phyloP scores from a whole-genome alignment of 2,329 filamentous ascomycete species.

The Curvularia sp. region DNA sequence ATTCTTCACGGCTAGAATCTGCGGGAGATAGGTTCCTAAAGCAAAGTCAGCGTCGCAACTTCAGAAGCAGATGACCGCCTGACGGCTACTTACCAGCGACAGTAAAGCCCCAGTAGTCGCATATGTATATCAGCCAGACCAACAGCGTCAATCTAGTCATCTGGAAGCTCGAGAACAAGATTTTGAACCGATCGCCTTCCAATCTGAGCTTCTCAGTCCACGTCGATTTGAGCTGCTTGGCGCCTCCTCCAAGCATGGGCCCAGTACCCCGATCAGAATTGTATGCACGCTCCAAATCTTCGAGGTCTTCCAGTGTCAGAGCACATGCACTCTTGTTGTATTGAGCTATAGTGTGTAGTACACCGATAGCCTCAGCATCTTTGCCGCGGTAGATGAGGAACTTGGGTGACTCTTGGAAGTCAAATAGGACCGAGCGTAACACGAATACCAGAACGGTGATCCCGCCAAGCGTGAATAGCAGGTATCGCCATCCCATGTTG shows the following conservation, averaged over 20 bases:
- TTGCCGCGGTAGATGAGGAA: conserved; percentile 62
- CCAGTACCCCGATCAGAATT: conserved; percentile 27
- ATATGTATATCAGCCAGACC: conserved; percentile 60
- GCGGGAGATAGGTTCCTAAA: conserved; percentile 57
- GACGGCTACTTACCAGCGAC: conserved; percentile 48
- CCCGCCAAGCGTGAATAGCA: conserved; percentile 52
- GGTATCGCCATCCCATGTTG: conserved; percentile 57
- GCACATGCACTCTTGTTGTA: conserved; percentile 50
- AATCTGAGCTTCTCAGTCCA: conserved; percentile 47
- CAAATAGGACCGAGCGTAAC: conserved; percentile 61
- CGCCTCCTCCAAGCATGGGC: conserved; percentile 43
- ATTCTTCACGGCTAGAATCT: conserved; percentile 62
- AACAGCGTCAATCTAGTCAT: conserved; percentile 57
- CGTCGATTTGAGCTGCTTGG: conserved; percentile 40
- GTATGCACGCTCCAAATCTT: conserved; percentile 44
- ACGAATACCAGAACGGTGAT: conserved; percentile 57
- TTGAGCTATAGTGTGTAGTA: conserved; percentile 54
- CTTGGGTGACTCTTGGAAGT: conserved; percentile 66
- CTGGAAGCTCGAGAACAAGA: conserved; percentile 54
- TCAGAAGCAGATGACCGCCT: not conserved
- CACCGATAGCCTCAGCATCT: conserved; percentile 60
- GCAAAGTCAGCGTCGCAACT: conserved; percentile 2
- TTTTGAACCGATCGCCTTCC: conserved; percentile 54
- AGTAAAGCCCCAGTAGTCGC: conserved; percentile 60
- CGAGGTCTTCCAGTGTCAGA: conserved; percentile 47